Conservation (phyloP, 2,329 filamentous ascomycete genomes). For the Ophiosphaerella herpotricha region DNA sequence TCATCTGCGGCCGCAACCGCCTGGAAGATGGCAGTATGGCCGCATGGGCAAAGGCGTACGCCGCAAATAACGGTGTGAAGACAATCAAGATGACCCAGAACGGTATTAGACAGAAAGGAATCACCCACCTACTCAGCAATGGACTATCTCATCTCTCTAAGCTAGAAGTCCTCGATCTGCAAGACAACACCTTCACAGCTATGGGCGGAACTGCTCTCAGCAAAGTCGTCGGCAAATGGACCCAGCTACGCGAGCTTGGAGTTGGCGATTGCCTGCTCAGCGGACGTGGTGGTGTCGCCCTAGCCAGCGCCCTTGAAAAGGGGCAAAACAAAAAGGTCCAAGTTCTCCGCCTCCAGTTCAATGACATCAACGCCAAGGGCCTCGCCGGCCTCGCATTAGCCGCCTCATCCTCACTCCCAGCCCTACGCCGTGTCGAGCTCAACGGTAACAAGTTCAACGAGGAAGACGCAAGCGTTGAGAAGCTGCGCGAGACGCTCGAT, state of each 20-base stretch:
- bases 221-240: constrained; percentile 74
- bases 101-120: constrained; percentile 92
- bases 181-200: constrained; percentile 96
- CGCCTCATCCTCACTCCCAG: constrained; percentile 68
- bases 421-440: constrained; percentile 82
- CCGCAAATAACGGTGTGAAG: constrained; percentile 78
- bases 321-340: constrained; percentile 81
- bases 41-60: constrained; percentile 88
- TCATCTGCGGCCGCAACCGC: constrained; percentile 94
- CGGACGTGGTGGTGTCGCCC: constrained; percentile 72
- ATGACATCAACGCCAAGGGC: constrained; percentile 83
- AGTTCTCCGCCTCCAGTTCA: constrained; percentile 84
- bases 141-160: constrained; percentile 73
- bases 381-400: constrained; percentile 73
- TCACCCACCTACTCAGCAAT: constrained; percentile 76
- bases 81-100: constrained; percentile 98
- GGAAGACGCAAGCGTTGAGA: constrained; percentile 74
- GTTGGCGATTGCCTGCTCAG: constrained; percentile 87
- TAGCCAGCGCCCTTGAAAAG: constrained; percentile 73
- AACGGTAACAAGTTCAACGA: constrained; percentile 96
- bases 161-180: constrained; percentile 81
- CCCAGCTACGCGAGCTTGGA: constrained; percentile 77
- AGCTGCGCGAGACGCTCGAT: constrained; percentile 69
- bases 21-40: constrained; percentile 96
- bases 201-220: constrained; percentile 79